Evolutionary conservation across 352 stramenopile genomes (phyloP).

Genomic region (Peronosclerospora sorghi): DNA sequence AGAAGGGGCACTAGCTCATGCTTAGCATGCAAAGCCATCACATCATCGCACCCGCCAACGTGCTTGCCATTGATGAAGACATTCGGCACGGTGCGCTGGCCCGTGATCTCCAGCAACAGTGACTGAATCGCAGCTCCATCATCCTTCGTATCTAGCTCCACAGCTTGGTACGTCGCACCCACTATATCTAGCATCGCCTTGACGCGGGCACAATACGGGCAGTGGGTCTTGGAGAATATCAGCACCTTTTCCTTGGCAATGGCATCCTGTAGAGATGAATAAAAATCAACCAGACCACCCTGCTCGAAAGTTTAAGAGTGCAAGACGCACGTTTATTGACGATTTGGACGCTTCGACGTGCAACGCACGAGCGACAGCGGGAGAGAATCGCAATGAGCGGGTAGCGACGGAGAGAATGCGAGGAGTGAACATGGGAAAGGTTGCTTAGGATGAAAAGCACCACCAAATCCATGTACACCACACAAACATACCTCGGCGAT

Average conservation of each 20-base stretch:
- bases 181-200: slow-evolving; percentile 85
- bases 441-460: too few relatives aligned
- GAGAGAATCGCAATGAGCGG: slow-evolving; percentile 9
- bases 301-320: not conserved
- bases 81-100: slow-evolving; percentile 94
- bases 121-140: slow-evolving; percentile 88
- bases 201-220: slow-evolving; percentile 85
- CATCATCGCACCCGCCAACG: slow-evolving; percentile 90
- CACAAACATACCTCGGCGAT: too few relatives aligned
- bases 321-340: slow-evolving; percentile 41
- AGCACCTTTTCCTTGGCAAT: slow-evolving; percentile 64
- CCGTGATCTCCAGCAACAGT: slow-evolving; percentile 85
- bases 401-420: slow-evolving; percentile 11
- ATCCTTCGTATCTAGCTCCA: slow-evolving; percentile 62
- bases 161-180: slow-evolving; percentile 39
- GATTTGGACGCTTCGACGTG: slow-evolving; percentile 50
- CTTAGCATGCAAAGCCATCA: slow-evolving; percentile 39
- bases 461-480: too few relatives aligned
- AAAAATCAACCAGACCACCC: not conserved
- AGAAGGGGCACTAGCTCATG: slow-evolving; percentile 47
- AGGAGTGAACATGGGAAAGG: slow-evolving; percentile 15
- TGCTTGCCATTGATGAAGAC: slow-evolving; percentile 96
- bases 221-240: slow-evolving; percentile 95
- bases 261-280: slow-evolving; percentile 29
- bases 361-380: slow-evolving; percentile 19